phyloP scores from a whole-genome alignment of 2,329 filamentous ascomycete species.

The Parafenestella ontariensis region DNA sequence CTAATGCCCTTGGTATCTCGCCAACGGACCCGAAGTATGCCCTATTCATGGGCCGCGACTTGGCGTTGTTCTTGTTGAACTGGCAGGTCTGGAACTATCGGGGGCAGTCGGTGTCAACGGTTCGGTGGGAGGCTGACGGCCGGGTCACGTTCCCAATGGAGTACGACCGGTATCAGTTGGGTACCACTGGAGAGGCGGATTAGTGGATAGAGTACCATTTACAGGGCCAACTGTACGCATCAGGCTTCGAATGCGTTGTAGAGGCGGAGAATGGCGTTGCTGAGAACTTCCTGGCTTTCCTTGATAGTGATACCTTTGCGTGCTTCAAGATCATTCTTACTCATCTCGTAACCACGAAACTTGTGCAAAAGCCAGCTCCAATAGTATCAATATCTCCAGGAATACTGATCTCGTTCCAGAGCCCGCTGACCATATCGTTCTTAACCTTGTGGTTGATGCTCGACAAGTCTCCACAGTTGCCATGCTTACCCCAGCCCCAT shows the following conservation, averaged over 20 bases:
- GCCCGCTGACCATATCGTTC: constrained; percentile 38
- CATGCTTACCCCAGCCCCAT: constrained; percentile 98
- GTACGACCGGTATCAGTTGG: background rate
- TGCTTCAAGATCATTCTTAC: background rate
- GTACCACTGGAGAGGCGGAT: background rate
- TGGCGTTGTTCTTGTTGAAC: constrained; percentile 4
- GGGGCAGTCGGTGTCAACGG: constrained; percentile 7
- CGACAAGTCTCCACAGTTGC: constrained; percentile 75
- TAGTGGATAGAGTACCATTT: background rate
- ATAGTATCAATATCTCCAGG: constrained; percentile 29
- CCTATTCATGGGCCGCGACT: background rate
- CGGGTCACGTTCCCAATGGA: constrained; percentile 9
- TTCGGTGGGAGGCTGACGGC: constrained; percentile 19
- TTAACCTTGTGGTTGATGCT: constrained; percentile 16
- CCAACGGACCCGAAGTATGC: background rate
- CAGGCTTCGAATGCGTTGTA: background rate
- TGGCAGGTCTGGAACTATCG: constrained; percentile 18
- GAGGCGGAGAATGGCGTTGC: background rate
- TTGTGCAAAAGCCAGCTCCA: constrained; percentile 38
- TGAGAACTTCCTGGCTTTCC: too few relatives aligned
- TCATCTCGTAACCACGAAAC: constrained; percentile 31
- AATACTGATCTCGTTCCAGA: constrained; percentile 39
- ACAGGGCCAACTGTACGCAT: too few relatives aligned
- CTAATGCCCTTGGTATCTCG: background rate
- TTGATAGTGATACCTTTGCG: background rate